Percentiles rank a stretch among this genome's conserved stretches.
These are phyloP conservation scores for Fomitopsis palustris DNA, from an alignment of 1,284 basidiomycete genomes.

Conservation along the genomic window DNA sequence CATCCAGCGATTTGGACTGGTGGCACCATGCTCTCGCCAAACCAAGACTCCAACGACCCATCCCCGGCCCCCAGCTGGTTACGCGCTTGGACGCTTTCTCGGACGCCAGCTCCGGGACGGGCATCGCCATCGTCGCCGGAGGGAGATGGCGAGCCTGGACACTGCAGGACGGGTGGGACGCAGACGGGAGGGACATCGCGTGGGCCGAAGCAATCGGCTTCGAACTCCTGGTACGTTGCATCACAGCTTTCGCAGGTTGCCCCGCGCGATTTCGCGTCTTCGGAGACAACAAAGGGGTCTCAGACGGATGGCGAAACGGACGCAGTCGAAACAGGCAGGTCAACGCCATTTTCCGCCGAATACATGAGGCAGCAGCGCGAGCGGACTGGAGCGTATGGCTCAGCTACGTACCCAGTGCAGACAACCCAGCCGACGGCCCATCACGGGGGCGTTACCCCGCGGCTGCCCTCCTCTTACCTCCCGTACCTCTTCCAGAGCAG, in stretches of 20 bases:
- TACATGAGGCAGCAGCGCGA: not conserved
- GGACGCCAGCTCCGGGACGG: conserved; percentile 13
- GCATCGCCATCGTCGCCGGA: conserved; percentile 11
- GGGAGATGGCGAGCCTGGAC: conserved; percentile 9
- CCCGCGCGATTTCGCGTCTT: not conserved
- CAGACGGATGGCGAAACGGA: not conserved
- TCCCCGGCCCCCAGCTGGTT: not conserved
- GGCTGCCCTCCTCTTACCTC: conserved; percentile 13
- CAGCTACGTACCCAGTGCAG: not conserved
- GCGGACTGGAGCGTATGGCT: not conserved
- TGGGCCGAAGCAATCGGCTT: conserved; percentile 14
- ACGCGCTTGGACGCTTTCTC: not conserved
- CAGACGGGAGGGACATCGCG: conserved; percentile 10
- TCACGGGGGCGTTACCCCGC: not conserved
- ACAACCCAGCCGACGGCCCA: conserved; percentile 3
- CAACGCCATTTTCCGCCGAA: not conserved
- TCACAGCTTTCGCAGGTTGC: not conserved
- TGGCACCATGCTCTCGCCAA: not conserved
- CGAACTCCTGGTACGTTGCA: not conserved
- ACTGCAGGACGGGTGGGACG: conserved; percentile 7
- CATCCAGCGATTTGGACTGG: not conserved
- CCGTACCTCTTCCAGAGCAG: conserved; percentile 9
- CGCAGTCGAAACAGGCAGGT: not conserved
- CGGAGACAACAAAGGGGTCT: not conserved
- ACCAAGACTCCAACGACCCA: not conserved